phyloP scores from a whole-genome alignment of 208 protist species.

The Acanthamoeba lugdunensis region DNA sequence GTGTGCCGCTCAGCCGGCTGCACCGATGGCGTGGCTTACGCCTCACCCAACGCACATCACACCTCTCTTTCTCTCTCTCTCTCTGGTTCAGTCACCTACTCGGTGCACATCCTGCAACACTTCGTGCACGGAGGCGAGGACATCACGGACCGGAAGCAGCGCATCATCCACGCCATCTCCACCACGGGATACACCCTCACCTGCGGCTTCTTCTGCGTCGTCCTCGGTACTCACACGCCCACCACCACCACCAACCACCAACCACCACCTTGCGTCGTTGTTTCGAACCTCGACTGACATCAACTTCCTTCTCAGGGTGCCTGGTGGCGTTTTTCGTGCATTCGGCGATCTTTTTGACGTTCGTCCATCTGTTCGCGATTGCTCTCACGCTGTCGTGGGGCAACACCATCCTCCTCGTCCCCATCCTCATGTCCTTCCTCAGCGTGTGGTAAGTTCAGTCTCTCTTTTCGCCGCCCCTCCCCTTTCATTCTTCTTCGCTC shows the following conservation, averaged over 20 bases:
- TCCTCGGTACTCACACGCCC: neutral
- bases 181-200: constrained; percentile 45
- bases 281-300: too few relatives aligned
- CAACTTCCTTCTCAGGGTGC: too few relatives aligned
- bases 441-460: neutral
- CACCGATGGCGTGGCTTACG: neutral
- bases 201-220: constrained; percentile 56
- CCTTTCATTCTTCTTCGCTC: neutral
- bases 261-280: neutral
- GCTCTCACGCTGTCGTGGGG: constrained; percentile 3
- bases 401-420: constrained; percentile 46
- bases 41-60: neutral
- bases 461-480: neutral
- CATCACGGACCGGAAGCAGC: constrained; percentile 10
- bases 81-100: constrained; percentile 65
- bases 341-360: constrained; percentile 38
- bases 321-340: constrained; percentile 48
- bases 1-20: neutral
- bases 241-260: neutral
- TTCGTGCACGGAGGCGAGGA: neutral
- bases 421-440: constrained; percentile 66
- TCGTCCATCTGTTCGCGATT: constrained; percentile 26
- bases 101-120: constrained; percentile 40
- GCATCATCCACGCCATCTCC: constrained; percentile 8
- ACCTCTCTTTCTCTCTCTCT: too few relatives aligned